phyloP scores from a whole-genome alignment of 129 eudicot genomes.

The Lactuca saligna region DNA sequence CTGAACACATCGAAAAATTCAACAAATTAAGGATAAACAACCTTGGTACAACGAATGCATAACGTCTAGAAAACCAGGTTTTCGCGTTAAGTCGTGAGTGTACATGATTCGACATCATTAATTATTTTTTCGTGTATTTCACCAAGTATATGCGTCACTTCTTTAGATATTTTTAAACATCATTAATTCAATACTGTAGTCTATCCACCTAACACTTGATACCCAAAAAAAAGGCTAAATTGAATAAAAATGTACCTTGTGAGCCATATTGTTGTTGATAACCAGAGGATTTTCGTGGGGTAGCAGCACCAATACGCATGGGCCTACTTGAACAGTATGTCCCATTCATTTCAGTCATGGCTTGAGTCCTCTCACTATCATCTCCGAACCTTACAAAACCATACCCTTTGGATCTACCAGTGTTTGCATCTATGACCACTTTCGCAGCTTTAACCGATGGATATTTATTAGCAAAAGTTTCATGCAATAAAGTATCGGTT shows the following conservation, averaged over 20 bases:
- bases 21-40: too few species aligned
- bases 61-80: too few species aligned
- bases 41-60: too few species aligned
- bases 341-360: conserved; percentile 91
- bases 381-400: conserved; percentile 94
- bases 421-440: conserved; percentile 81
- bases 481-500: conserved; percentile 72
- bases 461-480: conserved; percentile 64
- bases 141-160: too few species aligned
- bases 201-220: too few species aligned
- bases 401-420: conserved; percentile 87
- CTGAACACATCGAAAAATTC: neutral
- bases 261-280: conserved; percentile 61
- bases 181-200: too few species aligned
- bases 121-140: too few species aligned
- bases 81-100: too few species aligned
- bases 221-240: neutral
- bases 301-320: conserved; percentile 90
- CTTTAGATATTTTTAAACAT: too few species aligned
- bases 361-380: conserved; percentile 79
- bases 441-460: conserved; percentile 86
- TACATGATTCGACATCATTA: too few species aligned
- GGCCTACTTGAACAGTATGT: conserved; percentile 73
- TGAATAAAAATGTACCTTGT: conserved; percentile 42
- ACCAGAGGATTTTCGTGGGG: conserved; percentile 76